Conservation (phyloP, 2,329 filamentous ascomycete species). For the Botrytis squamosa region DNA sequence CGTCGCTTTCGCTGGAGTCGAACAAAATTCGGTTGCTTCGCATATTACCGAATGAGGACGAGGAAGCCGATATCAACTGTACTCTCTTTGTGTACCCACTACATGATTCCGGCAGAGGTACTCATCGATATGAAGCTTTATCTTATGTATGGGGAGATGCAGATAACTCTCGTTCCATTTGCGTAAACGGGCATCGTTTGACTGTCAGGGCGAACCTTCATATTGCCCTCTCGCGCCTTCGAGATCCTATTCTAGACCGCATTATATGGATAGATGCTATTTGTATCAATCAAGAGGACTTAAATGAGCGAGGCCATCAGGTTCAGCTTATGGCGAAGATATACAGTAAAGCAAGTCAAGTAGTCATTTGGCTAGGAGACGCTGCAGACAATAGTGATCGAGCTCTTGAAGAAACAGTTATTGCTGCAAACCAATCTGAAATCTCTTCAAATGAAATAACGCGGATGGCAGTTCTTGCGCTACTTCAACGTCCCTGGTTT, state of each 20-base stretch:
- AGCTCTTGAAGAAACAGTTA: background rate
- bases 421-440: background rate
- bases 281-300: background rate
- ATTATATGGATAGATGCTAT: background rate
- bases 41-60: conserved; percentile 16
- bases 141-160: background rate
- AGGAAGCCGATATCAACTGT: background rate
- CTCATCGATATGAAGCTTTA: conserved; percentile 20
- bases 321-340: conserved; percentile 23
- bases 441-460: rapidly evolving
- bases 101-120: conserved; percentile 20
- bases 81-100: conserved; percentile 24
- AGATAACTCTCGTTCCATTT: background rate
- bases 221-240: background rate
- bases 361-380: conserved; percentile 14
- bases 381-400: background rate
- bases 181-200: background rate
- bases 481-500: background rate
- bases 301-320: conserved; percentile 13
- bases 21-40: conserved; percentile 21
- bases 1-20: background rate
- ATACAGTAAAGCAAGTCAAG: conserved; percentile 20
- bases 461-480: background rate
- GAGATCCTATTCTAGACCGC: background rate
- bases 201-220: background rate